Conservation (phyloP, 192 early-diverging fungal species). For the Backusella circina region DNA sequence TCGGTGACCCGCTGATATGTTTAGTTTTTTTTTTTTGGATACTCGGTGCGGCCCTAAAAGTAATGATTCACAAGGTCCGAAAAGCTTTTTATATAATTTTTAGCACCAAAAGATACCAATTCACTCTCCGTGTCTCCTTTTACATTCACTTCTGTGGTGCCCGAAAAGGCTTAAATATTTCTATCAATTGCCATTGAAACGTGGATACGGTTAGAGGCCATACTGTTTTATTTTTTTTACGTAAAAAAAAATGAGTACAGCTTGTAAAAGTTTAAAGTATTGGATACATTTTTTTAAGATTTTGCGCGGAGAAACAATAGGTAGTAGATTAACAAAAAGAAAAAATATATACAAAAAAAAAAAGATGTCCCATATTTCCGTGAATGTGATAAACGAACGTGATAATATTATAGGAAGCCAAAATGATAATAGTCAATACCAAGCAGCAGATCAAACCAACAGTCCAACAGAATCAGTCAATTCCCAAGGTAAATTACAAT, state of each 20-base stretch:
- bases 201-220: no score
- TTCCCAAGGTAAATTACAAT: not conserved
- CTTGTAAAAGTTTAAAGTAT: not conserved
- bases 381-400: conserved; percentile 5
- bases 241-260: not conserved
- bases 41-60: no score
- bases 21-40: no score
- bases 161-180: no score
- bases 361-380: not conserved
- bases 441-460: not conserved
- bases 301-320: not conserved
- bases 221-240: no score
- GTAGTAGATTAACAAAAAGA: not conserved
- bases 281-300: not conserved
- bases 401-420: conserved; percentile 3
- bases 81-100: no score
- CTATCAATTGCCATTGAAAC: no score
- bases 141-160: no score
- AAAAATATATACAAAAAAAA: not conserved
- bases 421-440: not conserved
- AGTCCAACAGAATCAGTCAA: not conserved
- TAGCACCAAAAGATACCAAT: no score
- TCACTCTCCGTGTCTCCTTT: no score
- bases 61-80: no score
- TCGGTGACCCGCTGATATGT: no score